Base-by-base conservation (phyloP, 2,329 filamentous ascomycete genomes). In the Pseudocercospora pini-densiflorae region DNA sequence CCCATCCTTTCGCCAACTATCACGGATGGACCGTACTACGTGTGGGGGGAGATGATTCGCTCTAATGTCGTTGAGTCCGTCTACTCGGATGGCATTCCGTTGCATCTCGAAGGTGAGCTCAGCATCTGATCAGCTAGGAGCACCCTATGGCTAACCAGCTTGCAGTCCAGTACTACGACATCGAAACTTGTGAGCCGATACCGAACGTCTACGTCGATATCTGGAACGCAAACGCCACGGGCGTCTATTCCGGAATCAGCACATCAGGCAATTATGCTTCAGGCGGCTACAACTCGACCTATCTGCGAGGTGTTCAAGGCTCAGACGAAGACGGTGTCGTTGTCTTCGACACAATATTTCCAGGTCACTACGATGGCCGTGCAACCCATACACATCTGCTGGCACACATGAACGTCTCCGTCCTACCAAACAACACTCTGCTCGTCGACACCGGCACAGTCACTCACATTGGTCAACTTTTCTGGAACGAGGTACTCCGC, bases 381-480 rank as follows among this genome's bases (percentile, higher is more conserved):
- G 73, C 81, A 8, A 79, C 74, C 4, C 82, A 84, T 70, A 78
- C 80, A 53, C 81, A 83, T 68, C 43, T 77, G 12, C 67, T 81
- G 60, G 78, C 81, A 64, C 75, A 77, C 63, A 76, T 76, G 62
- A 76, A 77, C 23, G 78, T 76, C 58, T 78, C 74, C 16, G 45
- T 63, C 21, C 79, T 82, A 47, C 70, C 79, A 43, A 87, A 84
- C 73, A 85, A 84, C 62, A 85, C 86, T 64, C 65, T 67, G 3
- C 65, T 68, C 31, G 82, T 86, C 68, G 76, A 78, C 47, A 84
- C 81, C 66, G 80, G 81, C 16, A 81, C 78, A 57, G 82, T 86
- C 64, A 83, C 84, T 5, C 87, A 90, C 76, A 82, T 90, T 45
- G 88, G 88, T 23, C 89, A 91, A 75, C 73, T 88, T 59, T 90